Base-by-base conservation (phyloP, 2,329 filamentous ascomycete genomes). In the Ophiosphaerella herpotricha region DNA sequence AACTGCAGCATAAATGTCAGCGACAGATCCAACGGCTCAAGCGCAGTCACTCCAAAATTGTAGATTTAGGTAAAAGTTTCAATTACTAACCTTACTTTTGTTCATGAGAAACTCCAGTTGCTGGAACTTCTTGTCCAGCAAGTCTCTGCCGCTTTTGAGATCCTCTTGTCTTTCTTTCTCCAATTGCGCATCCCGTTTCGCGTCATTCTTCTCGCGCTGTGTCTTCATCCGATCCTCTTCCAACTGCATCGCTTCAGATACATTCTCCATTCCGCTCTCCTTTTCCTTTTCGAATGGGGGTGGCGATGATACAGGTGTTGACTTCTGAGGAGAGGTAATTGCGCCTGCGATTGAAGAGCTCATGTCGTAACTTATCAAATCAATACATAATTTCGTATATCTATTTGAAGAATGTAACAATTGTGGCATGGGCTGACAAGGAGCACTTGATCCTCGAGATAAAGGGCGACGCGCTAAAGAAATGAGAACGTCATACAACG, bases 71-170 rank as follows among this genome's bases (percentile, higher is more conserved):
- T 4, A 37, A 5, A 16, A 11, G 9, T 2, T 9, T 4, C 26
- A 24, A 7, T 7, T 34, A 47, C 57, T 44, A 4, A 73, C 70
- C 68, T 80, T 80, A 67, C 77, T 80, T 63, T 81, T 79, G 48
- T 77, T 80, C 60, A 81, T 74, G 50, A 81, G 57, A 53, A 78
- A 80, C 58, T 80, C 78, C 51, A 81, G 60, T 47, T 78, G 77
- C 62, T 80, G 79, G 66, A 78, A 80, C 54, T 81, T 81, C 35
- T 74, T 72, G 52, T 80, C 78, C 34, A 80, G 63, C 5, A 74
- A 70, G 39, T 77, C 72, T 31, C 68, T 67, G 12, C 78, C 78
- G 35, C 74, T 77, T 42, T 76, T 71, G 16, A 79, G 57, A 39
- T 80, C 78, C 39, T 77, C 74, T 52, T 77, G 70, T 16, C 78